phyloP scores from a whole-genome alignment of 2,329 filamentous ascomycete genomes.

The Penicillium sp. region DNA sequence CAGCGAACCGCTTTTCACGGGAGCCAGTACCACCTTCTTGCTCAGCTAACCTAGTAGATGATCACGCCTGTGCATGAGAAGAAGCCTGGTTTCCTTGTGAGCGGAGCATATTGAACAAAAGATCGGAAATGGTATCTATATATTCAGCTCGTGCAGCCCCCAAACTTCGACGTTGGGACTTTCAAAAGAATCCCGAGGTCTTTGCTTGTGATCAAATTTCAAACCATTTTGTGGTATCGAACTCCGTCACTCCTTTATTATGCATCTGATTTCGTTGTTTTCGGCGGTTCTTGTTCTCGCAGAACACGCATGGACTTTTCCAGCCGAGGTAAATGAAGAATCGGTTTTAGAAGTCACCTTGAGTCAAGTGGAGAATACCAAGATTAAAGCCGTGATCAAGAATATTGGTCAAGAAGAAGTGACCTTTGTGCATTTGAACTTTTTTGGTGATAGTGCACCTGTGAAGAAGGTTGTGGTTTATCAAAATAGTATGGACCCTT shows the following conservation, averaged over 20 bases:
- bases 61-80: not conserved
- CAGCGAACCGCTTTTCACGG: not conserved
- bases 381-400: slow-evolving; percentile 37
- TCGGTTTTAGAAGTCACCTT: slow-evolving; percentile 34
- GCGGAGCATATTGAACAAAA: not conserved
- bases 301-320: slow-evolving; percentile 20
- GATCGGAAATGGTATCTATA: not conserved
- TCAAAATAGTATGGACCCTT: slow-evolving; percentile 26
- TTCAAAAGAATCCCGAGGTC: not conserved
- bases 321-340: slow-evolving; percentile 13
- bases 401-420: slow-evolving; percentile 35
- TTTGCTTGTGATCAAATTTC: not conserved
- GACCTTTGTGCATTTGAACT: slow-evolving; percentile 38
- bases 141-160: not conserved
- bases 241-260: slow-evolving; percentile 6
- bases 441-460: slow-evolving; percentile 35
- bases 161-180: not conserved
- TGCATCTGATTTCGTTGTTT: slow-evolving; percentile 23
- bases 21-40: not conserved
- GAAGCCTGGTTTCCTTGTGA: not conserved
- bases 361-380: slow-evolving; percentile 31
- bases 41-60: not conserved
- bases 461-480: slow-evolving; percentile 38
- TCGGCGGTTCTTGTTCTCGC: slow-evolving; percentile 22
- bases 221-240: not conserved